Percentiles rank a stretch among this genome's conserved stretches.
These are phyloP conservation scores for Hippophae rhamnoides DNA, from an alignment of 306 rosid species.

Conservation along the genomic window DNA sequence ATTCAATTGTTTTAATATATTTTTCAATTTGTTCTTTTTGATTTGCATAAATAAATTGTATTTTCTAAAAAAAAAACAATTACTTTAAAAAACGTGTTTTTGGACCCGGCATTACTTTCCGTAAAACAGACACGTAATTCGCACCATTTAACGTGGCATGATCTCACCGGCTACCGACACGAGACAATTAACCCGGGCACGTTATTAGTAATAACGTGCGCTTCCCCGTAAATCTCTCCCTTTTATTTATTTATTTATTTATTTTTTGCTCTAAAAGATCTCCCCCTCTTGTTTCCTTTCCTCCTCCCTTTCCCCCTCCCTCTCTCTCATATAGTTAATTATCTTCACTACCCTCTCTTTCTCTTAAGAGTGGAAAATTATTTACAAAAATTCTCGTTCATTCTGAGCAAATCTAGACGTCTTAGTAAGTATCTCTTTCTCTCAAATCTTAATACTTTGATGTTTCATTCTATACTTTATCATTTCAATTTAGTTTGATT, in stretches of 20 bases:
- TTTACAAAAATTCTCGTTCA: conserved; percentile 17
- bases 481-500: background rate
- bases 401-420: conserved; percentile 8
- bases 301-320: background rate
- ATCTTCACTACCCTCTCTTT: background rate
- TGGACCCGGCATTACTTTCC: conserved; percentile 1
- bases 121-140: conserved; percentile 17
- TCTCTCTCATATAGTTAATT: background rate
- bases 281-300: background rate
- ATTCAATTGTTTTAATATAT: no score
- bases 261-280: background rate
- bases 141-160: conserved; percentile 15
- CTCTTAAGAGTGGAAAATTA: conserved; percentile 5
- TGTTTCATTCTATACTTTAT: background rate
- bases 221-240: conserved; percentile 5
- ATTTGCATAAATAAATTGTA: no score
- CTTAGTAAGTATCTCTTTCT: conserved; percentile 13
- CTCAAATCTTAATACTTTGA: background rate
- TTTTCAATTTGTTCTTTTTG: no score
- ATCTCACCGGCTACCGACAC: conserved; percentile 47
- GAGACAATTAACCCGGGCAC: conserved; percentile 13
- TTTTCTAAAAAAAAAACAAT: no score
- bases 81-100: no score
- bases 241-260: background rate
- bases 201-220: conserved; percentile 25